Conservation (phyloP, 2,329 filamentous ascomycete species). For the Lachnum nothofagi region DNA sequence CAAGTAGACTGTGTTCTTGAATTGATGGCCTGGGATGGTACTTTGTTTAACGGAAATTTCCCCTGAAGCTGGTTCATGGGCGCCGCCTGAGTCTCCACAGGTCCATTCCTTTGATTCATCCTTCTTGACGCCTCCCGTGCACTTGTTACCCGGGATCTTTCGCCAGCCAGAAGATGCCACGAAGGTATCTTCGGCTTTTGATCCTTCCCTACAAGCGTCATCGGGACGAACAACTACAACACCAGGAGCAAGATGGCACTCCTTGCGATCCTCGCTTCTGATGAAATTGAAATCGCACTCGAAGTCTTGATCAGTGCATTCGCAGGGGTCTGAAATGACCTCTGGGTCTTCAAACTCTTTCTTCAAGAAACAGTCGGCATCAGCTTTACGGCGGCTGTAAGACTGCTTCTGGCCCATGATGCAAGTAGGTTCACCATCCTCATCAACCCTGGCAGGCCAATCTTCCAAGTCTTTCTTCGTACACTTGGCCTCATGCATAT, state of each 20-base stretch:
- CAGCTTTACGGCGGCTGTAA: constrained; percentile 78
- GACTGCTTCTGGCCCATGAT: constrained; percentile 95
- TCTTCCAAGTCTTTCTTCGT: constrained; percentile 76
- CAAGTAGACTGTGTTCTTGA: constrained; percentile 64
- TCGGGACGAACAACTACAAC: constrained; percentile 62
- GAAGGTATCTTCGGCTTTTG: constrained; percentile 56
- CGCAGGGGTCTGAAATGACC: constrained; percentile 67
- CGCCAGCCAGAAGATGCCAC: constrained; percentile 86
- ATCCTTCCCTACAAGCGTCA: constrained; percentile 60
- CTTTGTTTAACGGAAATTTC: constrained; percentile 58
- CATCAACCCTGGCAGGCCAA: constrained; percentile 80
- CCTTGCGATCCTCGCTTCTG: constrained; percentile 57
- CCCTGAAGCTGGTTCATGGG: constrained; percentile 51
- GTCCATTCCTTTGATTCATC: constrained; percentile 69
- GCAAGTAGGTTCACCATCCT: constrained; percentile 76
- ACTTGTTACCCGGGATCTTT: constrained; percentile 78
- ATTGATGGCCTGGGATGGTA: constrained; percentile 55
- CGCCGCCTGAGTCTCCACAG: constrained; percentile 59
- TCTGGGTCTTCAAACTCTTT: constrained; percentile 75
- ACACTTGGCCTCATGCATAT: constrained; percentile 75
- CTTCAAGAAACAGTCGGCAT: constrained; percentile 83
- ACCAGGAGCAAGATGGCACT: constrained; percentile 55
- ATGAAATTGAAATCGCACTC: constrained; percentile 95
- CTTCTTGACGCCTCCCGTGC: constrained; percentile 61
- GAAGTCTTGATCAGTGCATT: constrained; percentile 79